Evolutionary conservation across 495 filamentous ascomycete genomes (phyloP).

Genomic region (Xylaria nigripes): DNA sequence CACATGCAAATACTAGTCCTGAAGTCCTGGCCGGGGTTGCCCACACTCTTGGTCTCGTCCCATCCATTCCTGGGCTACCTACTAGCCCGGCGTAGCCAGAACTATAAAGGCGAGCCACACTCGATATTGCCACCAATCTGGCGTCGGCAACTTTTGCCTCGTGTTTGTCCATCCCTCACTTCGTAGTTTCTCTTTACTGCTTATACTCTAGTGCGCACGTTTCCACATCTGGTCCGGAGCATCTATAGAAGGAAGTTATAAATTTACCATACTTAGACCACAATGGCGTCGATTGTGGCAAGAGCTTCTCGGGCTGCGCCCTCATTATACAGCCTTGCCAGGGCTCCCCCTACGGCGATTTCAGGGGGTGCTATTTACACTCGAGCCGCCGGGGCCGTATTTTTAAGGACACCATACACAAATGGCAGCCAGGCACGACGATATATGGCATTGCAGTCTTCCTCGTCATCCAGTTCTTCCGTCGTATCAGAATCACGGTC

Average conservation of each 20-base stretch:
- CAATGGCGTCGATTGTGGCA: conserved; percentile 18
- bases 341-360: conserved; percentile 8
- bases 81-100: background rate
- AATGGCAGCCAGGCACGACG: conserved; percentile 6
- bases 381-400: conserved; percentile 3
- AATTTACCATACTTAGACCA: background rate
- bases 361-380: conserved; percentile 6
- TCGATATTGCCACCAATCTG: background rate
- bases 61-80: background rate
- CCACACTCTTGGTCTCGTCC: background rate
- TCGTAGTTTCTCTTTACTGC: background rate
- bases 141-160: background rate
- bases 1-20: background rate
- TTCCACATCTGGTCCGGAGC: background rate
- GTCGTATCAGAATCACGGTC: conserved; percentile 1
- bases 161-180: background rate
- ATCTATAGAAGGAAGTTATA: background rate
- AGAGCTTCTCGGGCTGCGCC: conserved; percentile 16
- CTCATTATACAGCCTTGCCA: conserved; percentile 16
- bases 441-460: conserved; percentile 9
- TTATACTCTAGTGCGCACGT: background rate
- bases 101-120: background rate
- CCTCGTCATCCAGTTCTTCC: conserved; percentile 4
- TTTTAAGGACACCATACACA: conserved; percentile 1
- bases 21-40: background rate